phyloP scores from a whole-genome alignment of 2,329 filamentous ascomycete genomes.

The Plenodomus lindquistii region DNA sequence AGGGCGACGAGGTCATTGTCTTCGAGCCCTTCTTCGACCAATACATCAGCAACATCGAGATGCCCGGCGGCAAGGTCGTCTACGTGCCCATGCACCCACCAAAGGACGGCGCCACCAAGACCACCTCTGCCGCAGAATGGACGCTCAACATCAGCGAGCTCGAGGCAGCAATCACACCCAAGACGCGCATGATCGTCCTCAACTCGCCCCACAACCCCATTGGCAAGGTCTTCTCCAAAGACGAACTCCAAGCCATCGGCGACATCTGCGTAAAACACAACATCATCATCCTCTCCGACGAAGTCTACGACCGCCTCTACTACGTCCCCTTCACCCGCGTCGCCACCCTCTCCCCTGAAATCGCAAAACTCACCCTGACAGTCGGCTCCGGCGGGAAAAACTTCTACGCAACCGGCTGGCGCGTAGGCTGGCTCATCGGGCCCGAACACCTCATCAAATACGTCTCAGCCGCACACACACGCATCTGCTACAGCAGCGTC shows the following conservation, averaged over 20 bases:
- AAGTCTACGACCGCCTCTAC: constrained; percentile 88
- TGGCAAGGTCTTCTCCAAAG: constrained; percentile 87
- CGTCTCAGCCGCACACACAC: constrained; percentile 88
- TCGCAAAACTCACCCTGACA: constrained; percentile 85
- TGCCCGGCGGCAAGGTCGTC: constrained; percentile 92
- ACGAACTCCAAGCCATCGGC: constrained; percentile 82
- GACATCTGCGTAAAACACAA: constrained; percentile 90
- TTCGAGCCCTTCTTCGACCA: constrained; percentile 99
- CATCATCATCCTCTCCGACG: constrained; percentile 77
- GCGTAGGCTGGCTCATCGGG: constrained; percentile 93
- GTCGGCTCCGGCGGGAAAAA: constrained; percentile 97
- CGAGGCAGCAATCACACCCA: constrained; percentile 76
- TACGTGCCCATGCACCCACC: constrained; percentile 96
- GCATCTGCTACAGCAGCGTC: constrained; percentile 94
- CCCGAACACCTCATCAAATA: constrained; percentile 87
- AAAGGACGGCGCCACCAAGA: constrained; percentile 74
- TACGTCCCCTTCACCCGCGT: constrained; percentile 95
- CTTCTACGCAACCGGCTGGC: constrained; percentile 97
- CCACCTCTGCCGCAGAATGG: constrained; percentile 87
- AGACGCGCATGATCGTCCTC: constrained; percentile 94
- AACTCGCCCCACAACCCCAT: constrained; percentile 93
- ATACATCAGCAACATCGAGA: constrained; percentile 98
- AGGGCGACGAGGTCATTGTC: constrained; percentile 93
- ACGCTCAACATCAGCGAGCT: constrained; percentile 81
- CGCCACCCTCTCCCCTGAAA: constrained; percentile 85